phyloP scores from a whole-genome alignment of 1,284 basidiomycete genomes.

The Takashimella koratensis region DNA sequence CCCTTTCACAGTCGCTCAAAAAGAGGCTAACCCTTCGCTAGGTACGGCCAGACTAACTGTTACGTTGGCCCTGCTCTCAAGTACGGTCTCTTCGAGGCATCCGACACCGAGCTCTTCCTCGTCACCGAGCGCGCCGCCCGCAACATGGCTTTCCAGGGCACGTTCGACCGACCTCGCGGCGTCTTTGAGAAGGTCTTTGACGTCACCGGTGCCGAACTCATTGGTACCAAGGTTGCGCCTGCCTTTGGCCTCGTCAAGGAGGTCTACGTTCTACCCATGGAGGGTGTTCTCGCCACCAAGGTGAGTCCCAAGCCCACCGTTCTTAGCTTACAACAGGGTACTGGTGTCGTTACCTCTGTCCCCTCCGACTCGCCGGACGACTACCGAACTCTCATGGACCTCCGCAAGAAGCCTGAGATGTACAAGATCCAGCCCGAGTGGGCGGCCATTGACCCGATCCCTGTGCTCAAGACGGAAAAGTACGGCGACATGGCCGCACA shows the following conservation, averaged over 20 bases:
- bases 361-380: slow-evolving; percentile 99
- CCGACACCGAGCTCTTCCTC: slow-evolving; percentile 80
- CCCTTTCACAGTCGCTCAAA: neutral
- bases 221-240: slow-evolving; percentile 89
- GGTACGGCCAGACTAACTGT: slow-evolving; percentile 98
- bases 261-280: slow-evolving; percentile 97
- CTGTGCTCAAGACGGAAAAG: slow-evolving; percentile 81
- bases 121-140: slow-evolving; percentile 86
- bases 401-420: slow-evolving; percentile 95
- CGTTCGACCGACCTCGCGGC: slow-evolving; percentile 67
- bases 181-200: slow-evolving; percentile 69
- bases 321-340: slow-evolving; percentile 59
- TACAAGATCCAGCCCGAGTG: slow-evolving; percentile 93
- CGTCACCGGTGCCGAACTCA: slow-evolving; percentile 70
- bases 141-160: slow-evolving; percentile 95
- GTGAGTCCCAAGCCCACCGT: slow-evolving; percentile 39
- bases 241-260: slow-evolving; percentile 78
- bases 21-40: slow-evolving; percentile 37
- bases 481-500: slow-evolving; percentile 91
- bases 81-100: slow-evolving; percentile 86
- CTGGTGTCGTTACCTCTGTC: slow-evolving; percentile 96
- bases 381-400: slow-evolving; percentile 82
- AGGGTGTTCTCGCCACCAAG: slow-evolving; percentile 91
- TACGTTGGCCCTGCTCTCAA: slow-evolving; percentile 89
- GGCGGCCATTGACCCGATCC: slow-evolving; percentile 79